A percentile compares a stretch with the other conserved stretches of the same genome.
These are phyloP conservation scores for Sphaerostilbella broomeana DNA, from an alignment of 2,329 filamentous ascomycete genomes.

Conservation along the genomic window DNA sequence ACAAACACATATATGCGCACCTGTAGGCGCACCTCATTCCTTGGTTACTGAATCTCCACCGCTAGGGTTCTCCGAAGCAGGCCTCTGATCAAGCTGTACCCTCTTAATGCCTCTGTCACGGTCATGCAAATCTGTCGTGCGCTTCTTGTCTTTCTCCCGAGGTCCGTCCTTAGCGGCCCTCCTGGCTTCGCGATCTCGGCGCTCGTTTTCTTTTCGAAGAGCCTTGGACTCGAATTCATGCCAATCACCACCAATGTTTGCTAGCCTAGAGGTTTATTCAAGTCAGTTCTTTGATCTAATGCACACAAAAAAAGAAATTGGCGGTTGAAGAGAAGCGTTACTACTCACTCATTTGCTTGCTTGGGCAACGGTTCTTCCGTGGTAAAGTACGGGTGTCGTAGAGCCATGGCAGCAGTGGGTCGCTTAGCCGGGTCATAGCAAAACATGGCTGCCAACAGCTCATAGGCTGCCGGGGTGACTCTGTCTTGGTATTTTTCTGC, in stretches of 20 bases:
- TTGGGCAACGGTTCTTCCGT: conserved; percentile 69
- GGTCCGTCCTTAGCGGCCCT: conserved; percentile 36
- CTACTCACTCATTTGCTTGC: conserved; percentile 75
- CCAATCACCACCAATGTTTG: conserved; percentile 85
- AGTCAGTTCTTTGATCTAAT: conserved; percentile 21
- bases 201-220: conserved; percentile 80
- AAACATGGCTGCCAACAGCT: conserved; percentile 79
- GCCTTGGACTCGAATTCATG: conserved; percentile 98
- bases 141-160: conserved; percentile 35
- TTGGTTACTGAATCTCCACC: background rate
- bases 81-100: conserved; percentile 24
- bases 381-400: conserved; percentile 84
- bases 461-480: conserved; percentile 73
- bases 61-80: conserved; percentile 5
- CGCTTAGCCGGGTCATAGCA: conserved; percentile 79
- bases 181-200: conserved; percentile 48
- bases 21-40: background rate
- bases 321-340: no score
- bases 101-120: conserved; percentile 30
- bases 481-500: conserved; percentile 74
- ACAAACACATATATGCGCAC: background rate
- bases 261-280: conserved; percentile 48
- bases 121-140: conserved; percentile 26
- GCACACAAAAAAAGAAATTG: no score
- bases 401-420: conserved; percentile 74